phyloP scores from a whole-genome alignment of 108 stramenopile genomes.

The Cylindrotheca fusiformis region DNA sequence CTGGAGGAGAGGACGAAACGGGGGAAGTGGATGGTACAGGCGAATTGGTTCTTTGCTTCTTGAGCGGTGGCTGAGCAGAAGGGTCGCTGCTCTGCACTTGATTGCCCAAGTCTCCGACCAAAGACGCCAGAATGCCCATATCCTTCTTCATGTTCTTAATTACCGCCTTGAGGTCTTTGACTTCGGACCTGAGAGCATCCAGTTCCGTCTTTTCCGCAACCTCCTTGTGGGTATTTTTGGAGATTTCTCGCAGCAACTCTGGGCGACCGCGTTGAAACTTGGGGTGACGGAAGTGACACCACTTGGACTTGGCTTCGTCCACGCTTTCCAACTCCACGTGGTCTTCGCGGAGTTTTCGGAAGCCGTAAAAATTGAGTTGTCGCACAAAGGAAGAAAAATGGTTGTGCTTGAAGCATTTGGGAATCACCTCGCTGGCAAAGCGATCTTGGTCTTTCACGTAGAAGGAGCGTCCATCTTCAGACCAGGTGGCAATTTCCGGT shows the following conservation, averaged over 20 bases:
- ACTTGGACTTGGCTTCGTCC: conserved; percentile 53
- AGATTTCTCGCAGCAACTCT: conserved; percentile 72
- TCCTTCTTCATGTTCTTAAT: conserved; percentile 35
- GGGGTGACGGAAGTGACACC: conserved; percentile 82
- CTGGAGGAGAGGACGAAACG: conserved; percentile 3
- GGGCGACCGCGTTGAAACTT: conserved; percentile 71
- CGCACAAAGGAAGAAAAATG: conserved; percentile 92
- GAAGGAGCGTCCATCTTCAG: conserved; percentile 72
- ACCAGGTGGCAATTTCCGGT: conserved; percentile 63
- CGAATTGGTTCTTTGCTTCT: conserved; percentile 28
- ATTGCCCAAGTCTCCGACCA: conserved; percentile 41
- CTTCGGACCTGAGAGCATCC: conserved; percentile 67
- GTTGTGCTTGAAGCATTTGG: conserved; percentile 94
- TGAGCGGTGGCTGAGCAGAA: conserved; percentile 7
- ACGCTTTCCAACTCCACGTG: conserved; percentile 56
- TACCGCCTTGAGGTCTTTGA: conserved; percentile 35
- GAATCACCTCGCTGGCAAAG: conserved; percentile 75
- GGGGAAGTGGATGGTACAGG: conserved; percentile 7
- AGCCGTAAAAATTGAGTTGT: conserved; percentile 93
- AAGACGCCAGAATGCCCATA: conserved; percentile 38
- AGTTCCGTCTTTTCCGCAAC: conserved; percentile 72
- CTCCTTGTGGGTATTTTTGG: conserved; percentile 71
- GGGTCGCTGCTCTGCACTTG: conserved; percentile 8
- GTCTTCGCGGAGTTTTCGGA: conserved; percentile 79
- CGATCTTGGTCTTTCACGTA: conserved; percentile 72